Base-by-base conservation (phyloP, 2,329 filamentous ascomycete species). In the Colletotrichum graminicola region DNA sequence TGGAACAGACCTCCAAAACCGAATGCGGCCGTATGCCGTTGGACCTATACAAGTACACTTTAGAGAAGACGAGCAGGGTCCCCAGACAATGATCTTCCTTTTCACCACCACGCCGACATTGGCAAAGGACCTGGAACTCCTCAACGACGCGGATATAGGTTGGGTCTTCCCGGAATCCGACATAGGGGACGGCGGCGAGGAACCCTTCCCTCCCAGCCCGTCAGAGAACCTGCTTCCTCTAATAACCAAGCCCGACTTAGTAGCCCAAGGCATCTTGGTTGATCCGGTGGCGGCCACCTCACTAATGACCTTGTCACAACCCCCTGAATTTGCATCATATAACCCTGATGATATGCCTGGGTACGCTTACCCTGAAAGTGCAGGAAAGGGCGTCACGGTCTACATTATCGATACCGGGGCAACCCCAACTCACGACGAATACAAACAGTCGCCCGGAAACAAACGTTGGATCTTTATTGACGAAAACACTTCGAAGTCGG, bases 401-500 rank as follows among this genome's bases (percentile, higher is more conserved):
- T 47, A 47, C 45, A 47, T 47, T 5, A 47, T 47, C n/a, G 45
- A 47, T 47, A 47, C 8, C 21, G 21, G 43, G 2, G 43, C 43
- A 45, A 45, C 3, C 21, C 21, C 43, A 8, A 45, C 6, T n/a
- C 43, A 45, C 18, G 43, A 45, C 0, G 43, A 45, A 45, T 45
- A 45, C 21, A n/a, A 2, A 10, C 7, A 3, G 6, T 45, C 23
- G 8, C 11, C 14, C 36, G 34, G 56, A 2, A 1, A 21, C 7
- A 55, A 55, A 14, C 49, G 49, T 16, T 51, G 23, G 23, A 51
- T 51, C 0, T 29, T 7, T 14, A 1, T 29, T 2, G 2, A 2
- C 1, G 1, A 26, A 1, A 4, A 23, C 12, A 51, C n/a, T 2
- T 14, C n/a, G 0, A 1, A 8, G 49, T 14, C 5, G 8, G 49